phyloP scores from a whole-genome alignment of 805 yeast genomes.

The Saccharomyces mikatae region DNA sequence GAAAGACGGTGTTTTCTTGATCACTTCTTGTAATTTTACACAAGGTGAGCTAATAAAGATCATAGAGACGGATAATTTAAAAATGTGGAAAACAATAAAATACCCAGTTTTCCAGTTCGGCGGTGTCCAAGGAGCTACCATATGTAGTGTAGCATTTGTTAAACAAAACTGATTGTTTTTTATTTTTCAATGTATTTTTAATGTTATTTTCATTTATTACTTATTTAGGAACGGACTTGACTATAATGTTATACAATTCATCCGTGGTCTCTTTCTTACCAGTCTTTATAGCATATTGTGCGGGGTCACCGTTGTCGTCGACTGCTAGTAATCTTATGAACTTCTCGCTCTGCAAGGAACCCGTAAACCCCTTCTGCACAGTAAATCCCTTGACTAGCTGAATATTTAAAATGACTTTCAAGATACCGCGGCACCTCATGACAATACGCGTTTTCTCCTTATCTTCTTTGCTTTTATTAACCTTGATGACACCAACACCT shows the following conservation, averaged over 20 bases:
- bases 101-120: slow-evolving; percentile 87
- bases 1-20: slow-evolving; percentile 50
- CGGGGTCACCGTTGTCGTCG: slow-evolving; percentile 55
- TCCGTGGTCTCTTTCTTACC: slow-evolving; percentile 54
- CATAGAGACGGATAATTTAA: slow-evolving; percentile 39
- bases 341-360: slow-evolving; percentile 77
- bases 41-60: slow-evolving; percentile 59
- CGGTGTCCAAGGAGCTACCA: slow-evolving; percentile 80
- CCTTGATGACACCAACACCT: slow-evolving; percentile 82
- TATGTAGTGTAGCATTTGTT: slow-evolving; percentile 76
- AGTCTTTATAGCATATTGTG: slow-evolving; percentile 76
- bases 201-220: slow-evolving; percentile 2
- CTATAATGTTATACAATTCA: slow-evolving; percentile 40
- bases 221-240: slow-evolving; percentile 13
- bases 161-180: slow-evolving; percentile 20
- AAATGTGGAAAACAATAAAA: slow-evolving; percentile 55
- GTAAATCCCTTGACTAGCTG: slow-evolving; percentile 57
- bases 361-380: slow-evolving; percentile 71
- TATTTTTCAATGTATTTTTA: slow-evolving; percentile 3
- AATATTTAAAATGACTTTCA: slow-evolving; percentile 73
- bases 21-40: slow-evolving; percentile 93
- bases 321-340: slow-evolving; percentile 68
- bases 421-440: slow-evolving; percentile 84
- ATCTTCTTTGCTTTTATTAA: slow-evolving; percentile 42
- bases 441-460: slow-evolving; percentile 55